phyloP scores from a whole-genome alignment of 2,329 filamentous ascomycete genomes.

The Cryphonectria japonica region DNA sequence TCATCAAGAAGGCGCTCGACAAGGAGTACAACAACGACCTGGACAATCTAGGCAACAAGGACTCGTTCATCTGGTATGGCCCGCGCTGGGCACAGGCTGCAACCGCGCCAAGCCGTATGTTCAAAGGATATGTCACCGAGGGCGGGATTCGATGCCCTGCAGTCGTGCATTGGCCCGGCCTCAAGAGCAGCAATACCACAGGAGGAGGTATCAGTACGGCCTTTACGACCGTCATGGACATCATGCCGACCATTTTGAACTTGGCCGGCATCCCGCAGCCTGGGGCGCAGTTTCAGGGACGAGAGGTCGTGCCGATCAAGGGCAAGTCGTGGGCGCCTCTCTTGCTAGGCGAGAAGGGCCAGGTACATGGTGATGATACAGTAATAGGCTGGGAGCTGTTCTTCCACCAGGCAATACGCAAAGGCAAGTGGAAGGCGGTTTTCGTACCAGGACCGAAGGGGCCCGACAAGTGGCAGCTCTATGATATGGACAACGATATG shows the following conservation, averaged over 20 bases:
- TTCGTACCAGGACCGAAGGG: slow-evolving; percentile 54
- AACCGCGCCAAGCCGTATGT: slow-evolving; percentile 37
- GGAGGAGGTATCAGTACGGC: slow-evolving; percentile 44
- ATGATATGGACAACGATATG: slow-evolving; percentile 49
- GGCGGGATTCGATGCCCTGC: slow-evolving; percentile 55
- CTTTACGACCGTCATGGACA: slow-evolving; percentile 57
- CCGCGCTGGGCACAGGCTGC: slow-evolving; percentile 53
- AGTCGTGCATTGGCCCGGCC: slow-evolving; percentile 40
- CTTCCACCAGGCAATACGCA: slow-evolving; percentile 39
- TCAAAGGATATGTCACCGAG: slow-evolving; percentile 46
- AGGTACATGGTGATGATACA: slow-evolving; percentile 42
- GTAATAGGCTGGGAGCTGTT: slow-evolving; percentile 44
- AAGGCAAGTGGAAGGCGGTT: slow-evolving; percentile 45
- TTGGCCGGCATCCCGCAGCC: slow-evolving; percentile 55
- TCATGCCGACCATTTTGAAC: slow-evolving; percentile 52
- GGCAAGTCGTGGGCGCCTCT: slow-evolving; percentile 42
- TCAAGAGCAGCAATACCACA: neutral
- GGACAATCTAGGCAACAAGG: slow-evolving; percentile 57
- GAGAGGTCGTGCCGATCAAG: slow-evolving; percentile 40
- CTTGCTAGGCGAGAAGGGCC: slow-evolving; percentile 32
- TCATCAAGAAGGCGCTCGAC: slow-evolving; percentile 37
- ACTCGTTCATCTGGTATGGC: slow-evolving; percentile 63
- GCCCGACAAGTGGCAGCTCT: slow-evolving; percentile 54
- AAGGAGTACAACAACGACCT: slow-evolving; percentile 61
- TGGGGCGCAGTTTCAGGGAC: slow-evolving; percentile 49